Base-by-base conservation (phyloP, 1,284 basidiomycete genomes). In the Marasmius oreades region DNA sequence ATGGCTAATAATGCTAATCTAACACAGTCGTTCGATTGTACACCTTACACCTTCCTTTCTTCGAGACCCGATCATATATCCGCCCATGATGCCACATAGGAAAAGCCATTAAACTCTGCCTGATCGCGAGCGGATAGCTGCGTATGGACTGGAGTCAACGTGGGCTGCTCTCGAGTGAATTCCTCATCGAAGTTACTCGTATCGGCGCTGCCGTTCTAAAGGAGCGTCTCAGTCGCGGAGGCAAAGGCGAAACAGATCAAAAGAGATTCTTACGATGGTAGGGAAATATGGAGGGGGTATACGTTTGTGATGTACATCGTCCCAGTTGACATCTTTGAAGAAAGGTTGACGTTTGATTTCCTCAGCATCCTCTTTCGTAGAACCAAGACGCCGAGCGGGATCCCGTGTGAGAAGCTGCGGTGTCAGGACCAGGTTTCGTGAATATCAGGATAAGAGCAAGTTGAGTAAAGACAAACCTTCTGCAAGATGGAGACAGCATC, bases 261-360 rank as follows among this genome's bases (percentile, higher is more conserved):
- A 28, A 39, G 33, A 34, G 50, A n/a, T 39, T 72, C 92, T 73
- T 68, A 94, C 93, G 66, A 99, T 92, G 2, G 90, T 93, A 7
- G 97, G 97, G 82, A 93, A 95, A 78, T 98, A 99, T 5, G 97
- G 94, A 36, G 95, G 92, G 34, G 95, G 94, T 64, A 98, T 95
- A 54, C 95, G 91, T 74, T 99, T 99, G 77, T 97, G 80, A 63
- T 97, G 74, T 37, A 99, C 91, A 70, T 98, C 95, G 66, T 98
- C 95, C 75, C 93, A 99, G 75, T 80, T 97, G 61, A 97, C 90
- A 68, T 98, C 96, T 70, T 95, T 93, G 82, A 99, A 99, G 84
- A 99, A 99, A 12, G 94, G 87, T 72, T 99, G 97, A 58, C 85
- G 81, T 77, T 99, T 99, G 78, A 99, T 97, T 66, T 98, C 97